Evolutionary conservation across 345 rosid species (phyloP).

Genomic region (Pugionium dolabratum): DNA sequence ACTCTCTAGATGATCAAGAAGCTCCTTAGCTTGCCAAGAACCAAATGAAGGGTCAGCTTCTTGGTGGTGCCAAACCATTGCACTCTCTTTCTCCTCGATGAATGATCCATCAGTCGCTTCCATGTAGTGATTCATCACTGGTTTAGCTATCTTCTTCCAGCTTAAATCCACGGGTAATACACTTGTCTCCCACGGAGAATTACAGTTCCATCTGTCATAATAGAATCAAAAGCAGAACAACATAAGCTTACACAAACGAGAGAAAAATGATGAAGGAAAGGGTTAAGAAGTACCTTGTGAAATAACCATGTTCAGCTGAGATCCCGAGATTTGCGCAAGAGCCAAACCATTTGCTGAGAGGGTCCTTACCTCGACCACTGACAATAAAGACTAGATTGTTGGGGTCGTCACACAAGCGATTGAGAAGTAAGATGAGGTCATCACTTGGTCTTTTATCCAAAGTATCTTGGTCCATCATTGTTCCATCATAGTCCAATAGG

Average conservation of each 20-base stretch:
- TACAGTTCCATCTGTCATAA: slow-evolving; percentile 55
- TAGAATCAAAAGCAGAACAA: neutral
- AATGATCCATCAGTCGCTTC: slow-evolving; percentile 85
- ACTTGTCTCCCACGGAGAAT: slow-evolving; percentile 63
- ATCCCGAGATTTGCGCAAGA: slow-evolving; percentile 65
- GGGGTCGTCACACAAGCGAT: slow-evolving; percentile 68
- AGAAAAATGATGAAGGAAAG: neutral
- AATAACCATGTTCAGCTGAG: slow-evolving; percentile 88
- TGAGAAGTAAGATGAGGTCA: slow-evolving; percentile 58
- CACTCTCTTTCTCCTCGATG: slow-evolving; percentile 78
- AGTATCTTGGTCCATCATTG: slow-evolving; percentile 56
- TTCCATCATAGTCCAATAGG: slow-evolving; percentile 85
- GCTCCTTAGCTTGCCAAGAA: slow-evolving; percentile 79
- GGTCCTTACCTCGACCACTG: slow-evolving; percentile 79
- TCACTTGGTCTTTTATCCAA: slow-evolving; percentile 61
- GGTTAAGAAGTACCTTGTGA: slow-evolving; percentile 54
- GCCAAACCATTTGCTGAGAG: slow-evolving; percentile 71
- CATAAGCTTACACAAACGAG: slow-evolving; percentile 3
- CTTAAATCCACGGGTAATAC: slow-evolving; percentile 44
- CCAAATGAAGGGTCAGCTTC: slow-evolving; percentile 77
- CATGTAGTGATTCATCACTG: slow-evolving; percentile 73
- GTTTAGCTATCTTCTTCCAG: slow-evolving; percentile 72
- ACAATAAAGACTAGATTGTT: slow-evolving; percentile 69
- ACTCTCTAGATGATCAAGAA: slow-evolving; percentile 77
- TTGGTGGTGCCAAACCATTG: slow-evolving; percentile 82